Evolutionary conservation across 441 rosid species (phyloP).

Genomic region (Raphanus hybrid): DNA sequence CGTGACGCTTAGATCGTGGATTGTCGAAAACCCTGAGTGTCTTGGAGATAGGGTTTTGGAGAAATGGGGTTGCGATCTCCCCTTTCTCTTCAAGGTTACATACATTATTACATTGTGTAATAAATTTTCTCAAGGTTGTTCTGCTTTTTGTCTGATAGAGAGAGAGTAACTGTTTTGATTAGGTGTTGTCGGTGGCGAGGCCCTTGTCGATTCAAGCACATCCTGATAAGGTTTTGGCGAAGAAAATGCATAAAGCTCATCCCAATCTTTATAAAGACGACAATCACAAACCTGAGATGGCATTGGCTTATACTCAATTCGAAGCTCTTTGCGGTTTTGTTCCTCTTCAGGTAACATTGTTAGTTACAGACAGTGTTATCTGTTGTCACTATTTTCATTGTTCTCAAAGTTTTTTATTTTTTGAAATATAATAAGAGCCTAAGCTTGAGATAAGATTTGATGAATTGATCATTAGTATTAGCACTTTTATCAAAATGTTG

Average conservation of each 20-base stretch:
- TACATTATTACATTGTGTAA: conserved; percentile 16
- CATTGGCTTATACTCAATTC: conserved; percentile 88
- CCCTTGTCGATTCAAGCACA: conserved; percentile 96
- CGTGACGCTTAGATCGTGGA: conserved; percentile 69
- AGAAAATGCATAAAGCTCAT: conserved; percentile 69
- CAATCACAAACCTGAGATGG: conserved; percentile 99
- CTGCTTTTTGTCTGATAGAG: background rate
- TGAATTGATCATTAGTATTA: no score
- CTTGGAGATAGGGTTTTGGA: conserved; percentile 69
- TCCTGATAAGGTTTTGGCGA: conserved; percentile 86
- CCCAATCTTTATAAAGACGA: conserved; percentile 86
- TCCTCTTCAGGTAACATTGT: conserved; percentile 58
- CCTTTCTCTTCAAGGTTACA: conserved; percentile 79
- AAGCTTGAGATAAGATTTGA: no score
- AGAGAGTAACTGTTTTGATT: conserved; percentile 14
- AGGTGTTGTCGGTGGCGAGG: conserved; percentile 94
- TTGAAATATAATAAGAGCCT: no score
- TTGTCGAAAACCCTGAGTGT: conserved; percentile 57
- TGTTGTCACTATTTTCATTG: no score
- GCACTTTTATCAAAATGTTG: no score
- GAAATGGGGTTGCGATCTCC: conserved; percentile 86
- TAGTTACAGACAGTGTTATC: no score
- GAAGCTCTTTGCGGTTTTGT: conserved; percentile 91
- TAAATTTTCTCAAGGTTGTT: background rate
- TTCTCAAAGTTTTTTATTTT: no score